Percentiles rank a stretch among this genome's conserved stretches.
Conservation (phyloP, 2,329 filamentous ascomycete genomes). For the Alternaria arborescens region DNA sequence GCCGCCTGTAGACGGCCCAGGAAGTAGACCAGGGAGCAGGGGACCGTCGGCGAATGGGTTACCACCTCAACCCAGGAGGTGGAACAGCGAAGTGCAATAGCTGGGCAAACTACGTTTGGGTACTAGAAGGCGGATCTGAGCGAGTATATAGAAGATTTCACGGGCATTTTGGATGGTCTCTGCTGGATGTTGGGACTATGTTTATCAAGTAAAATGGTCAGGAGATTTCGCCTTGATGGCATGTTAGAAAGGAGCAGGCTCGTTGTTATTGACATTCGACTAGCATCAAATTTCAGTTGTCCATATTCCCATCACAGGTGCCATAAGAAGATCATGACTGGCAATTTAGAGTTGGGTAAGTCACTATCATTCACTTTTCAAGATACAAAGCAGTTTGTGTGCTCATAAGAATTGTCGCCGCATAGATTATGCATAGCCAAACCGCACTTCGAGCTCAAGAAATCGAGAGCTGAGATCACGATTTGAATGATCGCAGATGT, state of each 20-base stretch:
- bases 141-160: not conserved
- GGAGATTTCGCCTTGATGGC: not conserved
- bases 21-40: conserved; percentile 35
- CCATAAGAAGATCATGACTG: not conserved
- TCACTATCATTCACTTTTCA: not conserved
- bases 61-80: conserved; percentile 35
- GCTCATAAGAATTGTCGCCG: not conserved
- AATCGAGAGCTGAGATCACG: not conserved
- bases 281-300: conserved; percentile 2
- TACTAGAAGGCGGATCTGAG: not conserved
- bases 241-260: not conserved
- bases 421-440: not conserved
- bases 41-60: conserved; percentile 24
- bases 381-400: not conserved
- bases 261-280: conserved; percentile 6
- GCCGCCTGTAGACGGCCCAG: conserved; percentile 43
- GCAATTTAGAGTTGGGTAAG: not conserved
- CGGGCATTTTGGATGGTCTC: not conserved
- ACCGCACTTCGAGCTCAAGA: not conserved
- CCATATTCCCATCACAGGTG: not conserved
- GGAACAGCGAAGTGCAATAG: conserved; percentile 45
- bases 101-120: not conserved
- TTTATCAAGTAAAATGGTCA: not conserved
- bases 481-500: not conserved
- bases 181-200: not conserved